Conservation (phyloP, 495 filamentous ascomycete species). For the Lentithecium fluviatile region DNA sequence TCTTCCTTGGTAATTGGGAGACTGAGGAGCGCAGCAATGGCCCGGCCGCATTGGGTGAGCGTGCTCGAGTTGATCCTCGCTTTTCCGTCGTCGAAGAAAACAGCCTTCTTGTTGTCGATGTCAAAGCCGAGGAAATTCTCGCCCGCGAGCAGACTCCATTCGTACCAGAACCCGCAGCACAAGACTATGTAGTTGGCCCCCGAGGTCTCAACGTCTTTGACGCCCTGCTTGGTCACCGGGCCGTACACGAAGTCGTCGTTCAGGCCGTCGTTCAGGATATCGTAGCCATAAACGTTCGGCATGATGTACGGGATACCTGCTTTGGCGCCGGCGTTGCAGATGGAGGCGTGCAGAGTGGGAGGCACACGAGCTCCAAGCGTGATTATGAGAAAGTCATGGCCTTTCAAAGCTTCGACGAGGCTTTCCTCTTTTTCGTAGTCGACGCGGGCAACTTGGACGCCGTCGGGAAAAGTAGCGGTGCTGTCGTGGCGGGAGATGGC, state of each 20-base stretch:
- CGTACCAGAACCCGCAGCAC: conserved; percentile 55
- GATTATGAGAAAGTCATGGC: conserved; percentile 43
- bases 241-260: conserved; percentile 37
- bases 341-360: conserved; percentile 43
- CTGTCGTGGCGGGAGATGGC: conserved; percentile 24
- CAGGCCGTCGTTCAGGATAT: conserved; percentile 42
- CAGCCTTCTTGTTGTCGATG: conserved; percentile 42
- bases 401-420: conserved; percentile 18
- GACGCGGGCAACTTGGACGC: conserved; percentile 15
- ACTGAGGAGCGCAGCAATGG: conserved; percentile 44
- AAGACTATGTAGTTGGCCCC: conserved; percentile 19
- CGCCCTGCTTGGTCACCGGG: not conserved
- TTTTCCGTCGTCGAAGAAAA: conserved; percentile 53
- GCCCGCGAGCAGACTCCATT: conserved; percentile 47
- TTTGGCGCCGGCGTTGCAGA: conserved; percentile 56
- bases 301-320: conserved; percentile 58
- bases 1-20: conserved; percentile 47
- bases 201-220: not conserved
- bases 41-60: conserved; percentile 47
- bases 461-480: conserved; percentile 11
- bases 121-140: conserved; percentile 49
- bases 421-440: conserved; percentile 10
- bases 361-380: conserved; percentile 46
- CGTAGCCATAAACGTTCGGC: conserved; percentile 55
- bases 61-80: conserved; percentile 46